Conservation (phyloP, 2,329 filamentous ascomycete genomes). For the Zymoseptoria tritici region DNA sequence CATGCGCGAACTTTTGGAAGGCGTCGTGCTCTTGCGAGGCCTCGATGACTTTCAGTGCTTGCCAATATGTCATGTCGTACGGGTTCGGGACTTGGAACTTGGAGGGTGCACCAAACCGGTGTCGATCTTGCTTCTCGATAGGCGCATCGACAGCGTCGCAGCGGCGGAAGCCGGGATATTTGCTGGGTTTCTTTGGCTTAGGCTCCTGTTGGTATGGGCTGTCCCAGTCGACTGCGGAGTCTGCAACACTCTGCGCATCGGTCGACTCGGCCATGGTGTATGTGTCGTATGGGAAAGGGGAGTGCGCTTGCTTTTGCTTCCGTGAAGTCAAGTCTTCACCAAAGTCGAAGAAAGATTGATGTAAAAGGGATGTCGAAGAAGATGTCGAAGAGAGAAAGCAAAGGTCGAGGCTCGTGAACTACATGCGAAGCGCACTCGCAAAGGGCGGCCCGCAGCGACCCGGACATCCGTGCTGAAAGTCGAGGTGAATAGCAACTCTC, state of each 20-base stretch:
- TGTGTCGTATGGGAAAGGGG: no score
- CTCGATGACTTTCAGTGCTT: no score
- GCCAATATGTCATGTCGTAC: not conserved
- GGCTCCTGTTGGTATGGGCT: no score
- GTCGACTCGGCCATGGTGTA: no score
- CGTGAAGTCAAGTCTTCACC: no score
- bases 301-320: no score
- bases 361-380: not conserved
- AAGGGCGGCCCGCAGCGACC: not conserved
- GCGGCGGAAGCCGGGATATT: not conserved
- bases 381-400: not conserved
- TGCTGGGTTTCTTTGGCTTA: not conserved
- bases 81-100: conserved; percentile 1
- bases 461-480: not conserved
- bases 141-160: not conserved
- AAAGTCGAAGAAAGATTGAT: not conserved
- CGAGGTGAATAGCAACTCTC: not conserved
- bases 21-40: no score
- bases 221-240: no score
- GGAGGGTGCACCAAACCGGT: not conserved
- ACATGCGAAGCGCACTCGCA: not conserved
- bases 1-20: no score
- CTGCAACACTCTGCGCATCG: no score
- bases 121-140: not conserved
- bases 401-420: not conserved